Base-by-base conservation (phyloP, 2,329 filamentous ascomycete species). In the Stemphylium beticola region DNA sequence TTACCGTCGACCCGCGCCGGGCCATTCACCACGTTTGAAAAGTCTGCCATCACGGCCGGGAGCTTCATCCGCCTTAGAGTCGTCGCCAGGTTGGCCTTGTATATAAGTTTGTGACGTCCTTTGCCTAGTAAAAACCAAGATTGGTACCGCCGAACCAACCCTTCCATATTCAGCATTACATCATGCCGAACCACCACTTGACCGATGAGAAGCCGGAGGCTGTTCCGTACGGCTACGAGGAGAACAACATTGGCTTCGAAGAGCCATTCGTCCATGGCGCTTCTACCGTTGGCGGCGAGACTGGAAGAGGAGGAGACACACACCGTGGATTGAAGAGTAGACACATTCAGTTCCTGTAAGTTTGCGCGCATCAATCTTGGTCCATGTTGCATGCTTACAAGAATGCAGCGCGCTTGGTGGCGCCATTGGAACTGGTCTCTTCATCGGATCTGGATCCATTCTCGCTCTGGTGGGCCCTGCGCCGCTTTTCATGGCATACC, bases 331-430 rank as follows among this genome's bases (percentile, higher is more conserved):
- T 75, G 62, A 75, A 75, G 64, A 72, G 69, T 53, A 65, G 72
- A 46, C 72, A 75, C 51, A 74, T 75, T 44, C 72, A 75, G 45
- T 75, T 75, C 49, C 53, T 75, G 71, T 74, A 66, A 18, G 64
- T 57, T 12, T 11, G 15, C 12, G 2, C 38, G 11, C 14, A 22
- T 11, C 4, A 4, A 14, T 15, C 3, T 29, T n/a, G 22, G 41
- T 36, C 31, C 4, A 22, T 46, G 12, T 6, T 18, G 11, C 4
- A 29, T 49, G 47, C 62, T 67, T 31, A 81, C 82, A 45, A 10
- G 69, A 78, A 53, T 76, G 78, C 59, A 87, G 86, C 63, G 84
- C 84, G 17, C 77, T 87, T 7, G 84, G 83, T 50, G 83, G 84
- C 55, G 83, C 83, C 8, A 86, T 86, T 49, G 65, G 72, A 53